phyloP scores from a whole-genome alignment of 1,284 basidiomycete genomes.

The Inonotus obliquus region DNA sequence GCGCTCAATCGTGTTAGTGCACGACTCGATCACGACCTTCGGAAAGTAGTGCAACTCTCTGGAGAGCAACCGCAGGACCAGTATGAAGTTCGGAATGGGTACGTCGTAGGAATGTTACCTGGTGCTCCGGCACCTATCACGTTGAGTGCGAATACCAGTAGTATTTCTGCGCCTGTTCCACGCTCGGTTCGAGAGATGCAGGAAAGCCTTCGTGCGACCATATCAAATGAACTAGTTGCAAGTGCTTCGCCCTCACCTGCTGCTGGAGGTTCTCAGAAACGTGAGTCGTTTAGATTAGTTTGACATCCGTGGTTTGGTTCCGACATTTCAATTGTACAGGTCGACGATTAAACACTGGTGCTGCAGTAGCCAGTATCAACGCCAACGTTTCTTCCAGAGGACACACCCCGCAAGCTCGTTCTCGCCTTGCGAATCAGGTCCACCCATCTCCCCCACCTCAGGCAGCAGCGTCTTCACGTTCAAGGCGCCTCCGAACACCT shows the following conservation, averaged over 20 bases:
- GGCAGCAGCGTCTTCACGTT: not conserved
- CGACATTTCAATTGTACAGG: not conserved
- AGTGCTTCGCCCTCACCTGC: not conserved
- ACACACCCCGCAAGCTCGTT: constrained; percentile 17
- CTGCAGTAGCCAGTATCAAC: constrained; percentile 6
- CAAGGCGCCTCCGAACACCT: constrained; percentile 6
- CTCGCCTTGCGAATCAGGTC: constrained; percentile 12
- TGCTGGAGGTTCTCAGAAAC: constrained; percentile 5
- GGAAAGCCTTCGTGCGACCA: constrained; percentile 4
- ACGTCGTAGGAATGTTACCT: constrained; percentile 17
- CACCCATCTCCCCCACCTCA: constrained; percentile 11
- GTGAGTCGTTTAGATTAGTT: not conserved
- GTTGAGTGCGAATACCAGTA: constrained; percentile 3
- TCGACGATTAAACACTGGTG: constrained; percentile 14
- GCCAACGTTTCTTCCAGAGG: constrained; percentile 9
- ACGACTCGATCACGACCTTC: constrained; percentile 16
- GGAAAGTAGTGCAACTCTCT: constrained; percentile 12
- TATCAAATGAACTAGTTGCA: constrained; percentile 6
- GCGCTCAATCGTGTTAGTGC: constrained; percentile 14
- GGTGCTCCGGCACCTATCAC: constrained; percentile 10
- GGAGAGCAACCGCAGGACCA: constrained; percentile 10
- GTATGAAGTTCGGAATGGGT: constrained; percentile 11
- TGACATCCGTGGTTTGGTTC: not conserved
- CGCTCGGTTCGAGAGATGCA: constrained; percentile 14
- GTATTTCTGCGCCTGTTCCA: not conserved